Evolutionary conservation across 1,139 yeast species (phyloP), one percentile per base, ranked within the genome.

Genomic region (Nakaseomyces kungkrabaensis): DNA sequence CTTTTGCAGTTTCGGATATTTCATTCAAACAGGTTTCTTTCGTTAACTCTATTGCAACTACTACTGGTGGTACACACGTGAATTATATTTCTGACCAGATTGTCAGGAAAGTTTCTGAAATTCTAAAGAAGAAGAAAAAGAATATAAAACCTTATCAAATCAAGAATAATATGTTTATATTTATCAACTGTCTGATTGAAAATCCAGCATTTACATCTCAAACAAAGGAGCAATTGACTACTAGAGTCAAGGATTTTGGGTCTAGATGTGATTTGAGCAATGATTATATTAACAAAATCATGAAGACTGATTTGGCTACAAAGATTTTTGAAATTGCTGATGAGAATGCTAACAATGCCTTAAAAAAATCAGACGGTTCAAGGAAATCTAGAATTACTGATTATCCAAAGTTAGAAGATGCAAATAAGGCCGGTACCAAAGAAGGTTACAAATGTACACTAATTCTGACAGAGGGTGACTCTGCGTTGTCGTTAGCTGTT

Each of bases 131-230:
- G 69, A 86, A 85, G 63, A 82, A 81, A 56, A 80, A 87, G 36
- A 82, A 82, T 67, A 80, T 94, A 52, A 86, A 85, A 59, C 92
- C 96, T 1, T 83, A 83, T 58, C 97, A 94, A 69, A 85, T 94
- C 52, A 81, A 84, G 64, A 89, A 85, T 66, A 86, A 89, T 67
- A 85, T 92, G 83, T 92, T 92, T 62, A 65, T 94, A 41, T 94
- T 94, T 61, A 75, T 94, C 56, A 94, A 94, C 67, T 89, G 97
- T 75, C 74, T 90, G 58, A 81, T 94, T 68, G 97, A 89, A 65
- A 94, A 94, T 60, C 98, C 98, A 0, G 95, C 97, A 0, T 94
- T 94, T 64, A 90, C 97, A 0, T 90, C 98, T 0, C 98, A 94
- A 71, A 94, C 98, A 0, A 94, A 94, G 63, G 98, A 94, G 66